Conservation (phyloP, 208 protist species). For the Trypanosomatidae sp. region DNA sequence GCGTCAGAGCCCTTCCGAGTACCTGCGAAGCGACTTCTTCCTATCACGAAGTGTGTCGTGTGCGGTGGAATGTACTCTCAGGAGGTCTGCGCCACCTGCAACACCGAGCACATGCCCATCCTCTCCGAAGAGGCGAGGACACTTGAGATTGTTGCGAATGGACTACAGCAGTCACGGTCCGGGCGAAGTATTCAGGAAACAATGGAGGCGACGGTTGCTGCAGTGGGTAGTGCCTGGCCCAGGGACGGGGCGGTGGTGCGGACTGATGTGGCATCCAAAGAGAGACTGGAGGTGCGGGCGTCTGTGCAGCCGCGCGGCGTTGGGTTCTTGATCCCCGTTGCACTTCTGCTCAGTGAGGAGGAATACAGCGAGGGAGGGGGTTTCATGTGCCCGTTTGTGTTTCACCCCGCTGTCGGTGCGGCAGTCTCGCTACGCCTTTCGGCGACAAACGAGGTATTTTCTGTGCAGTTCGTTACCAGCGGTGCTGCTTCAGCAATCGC, state of each 20-base stretch:
- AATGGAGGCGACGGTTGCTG: conserved; percentile 15
- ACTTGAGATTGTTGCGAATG: conserved; percentile 33
- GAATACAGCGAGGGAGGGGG: conserved; percentile 24
- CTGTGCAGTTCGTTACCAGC: conserved; percentile 47
- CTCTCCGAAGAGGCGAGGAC: conserved; percentile 38
- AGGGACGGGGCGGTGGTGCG: conserved; percentile 7
- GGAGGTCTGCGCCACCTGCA: conserved; percentile 20
- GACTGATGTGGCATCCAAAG: conserved; percentile 9
- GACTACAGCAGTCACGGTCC: conserved; percentile 6
- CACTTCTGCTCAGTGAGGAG: conserved; percentile 39
- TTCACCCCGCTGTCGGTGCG: conserved; percentile 34
- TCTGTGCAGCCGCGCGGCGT: conserved; percentile 7
- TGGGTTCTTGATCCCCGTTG: conserved; percentile 31
- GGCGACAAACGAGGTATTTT: conserved; percentile 17
- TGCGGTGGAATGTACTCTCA: conserved; percentile 41
- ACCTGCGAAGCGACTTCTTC: conserved; percentile 38
- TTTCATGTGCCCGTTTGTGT: conserved; percentile 63
- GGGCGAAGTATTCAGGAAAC: conserved; percentile 10
- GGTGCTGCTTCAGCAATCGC: conserved; percentile 11
- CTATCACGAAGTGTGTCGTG: conserved; percentile 43
- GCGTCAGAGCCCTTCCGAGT: conserved; percentile 28
- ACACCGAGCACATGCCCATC: conserved; percentile 28
- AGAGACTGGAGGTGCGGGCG: conserved; percentile 6
- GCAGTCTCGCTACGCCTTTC: conserved; percentile 45
- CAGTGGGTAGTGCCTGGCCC: conserved; percentile 17